Conservation (phyloP, 768 basidiomycete genomes). For the Austroboletus festivus region DNA sequence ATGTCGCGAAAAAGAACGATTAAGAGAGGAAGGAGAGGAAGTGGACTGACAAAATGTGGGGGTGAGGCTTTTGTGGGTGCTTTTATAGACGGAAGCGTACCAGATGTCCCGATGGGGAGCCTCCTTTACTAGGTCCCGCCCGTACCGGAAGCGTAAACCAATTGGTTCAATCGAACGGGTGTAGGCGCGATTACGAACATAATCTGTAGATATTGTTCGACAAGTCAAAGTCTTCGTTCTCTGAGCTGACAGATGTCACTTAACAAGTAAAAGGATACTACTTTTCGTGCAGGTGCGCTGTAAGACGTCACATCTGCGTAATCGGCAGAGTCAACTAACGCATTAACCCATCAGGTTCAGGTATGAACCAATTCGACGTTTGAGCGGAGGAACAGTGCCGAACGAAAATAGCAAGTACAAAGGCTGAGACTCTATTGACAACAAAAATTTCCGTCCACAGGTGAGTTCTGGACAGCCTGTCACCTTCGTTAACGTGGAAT, state of each 20-base stretch:
- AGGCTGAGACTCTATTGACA: neutral
- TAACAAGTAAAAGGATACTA: neutral
- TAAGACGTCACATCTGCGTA: conserved; percentile 6
- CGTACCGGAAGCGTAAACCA: conserved; percentile 4
- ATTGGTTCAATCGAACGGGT: conserved; percentile 1
- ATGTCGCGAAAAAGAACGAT: conserved; percentile 13
- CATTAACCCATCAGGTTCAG: no score
- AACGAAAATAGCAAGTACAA: neutral
- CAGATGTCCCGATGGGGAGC: neutral
- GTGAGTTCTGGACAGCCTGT: neutral
- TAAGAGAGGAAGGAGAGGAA: neutral
- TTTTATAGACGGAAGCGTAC: conserved; percentile 22
- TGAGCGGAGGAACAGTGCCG: no score
- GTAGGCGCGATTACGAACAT: neutral
- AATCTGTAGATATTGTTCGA: conserved; percentile 2
- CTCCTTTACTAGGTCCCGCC: neutral
- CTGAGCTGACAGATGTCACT: neutral
- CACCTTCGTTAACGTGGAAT: conserved; percentile 3
- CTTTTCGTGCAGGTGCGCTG: neutral
- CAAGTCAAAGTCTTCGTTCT: no score
- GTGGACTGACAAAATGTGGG: neutral
- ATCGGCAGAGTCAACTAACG: conserved; percentile 6
- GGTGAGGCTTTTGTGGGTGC: neutral
- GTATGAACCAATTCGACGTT: conserved; percentile 8
- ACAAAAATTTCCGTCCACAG: neutral